These are phyloP conservation scores for Corynespora cassiicola DNA, from an alignment of 2,329 filamentous ascomycete genomes.

Conservation along the genomic window DNA sequence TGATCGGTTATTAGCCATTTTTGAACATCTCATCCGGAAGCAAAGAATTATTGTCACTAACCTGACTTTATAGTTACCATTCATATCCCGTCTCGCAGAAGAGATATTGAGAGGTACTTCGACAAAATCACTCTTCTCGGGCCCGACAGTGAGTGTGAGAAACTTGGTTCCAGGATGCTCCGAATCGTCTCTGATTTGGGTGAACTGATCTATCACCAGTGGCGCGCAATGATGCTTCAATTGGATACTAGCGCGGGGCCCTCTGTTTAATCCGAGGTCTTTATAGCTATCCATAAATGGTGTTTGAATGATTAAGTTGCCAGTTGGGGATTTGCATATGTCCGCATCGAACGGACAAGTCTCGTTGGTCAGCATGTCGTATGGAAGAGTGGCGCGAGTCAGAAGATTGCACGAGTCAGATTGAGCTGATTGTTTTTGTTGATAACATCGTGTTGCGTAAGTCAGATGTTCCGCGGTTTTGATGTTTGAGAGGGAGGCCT, in stretches of 20 bases:
- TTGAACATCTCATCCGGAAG: neutral
- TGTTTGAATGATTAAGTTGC: conserved; percentile 21
- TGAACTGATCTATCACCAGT: conserved; percentile 8
- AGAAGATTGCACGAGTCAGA: conserved; percentile 7
- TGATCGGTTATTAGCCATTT: conserved; percentile 3
- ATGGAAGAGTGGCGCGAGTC: conserved; percentile 4
- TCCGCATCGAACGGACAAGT: conserved; percentile 16
- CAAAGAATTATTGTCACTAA: neutral
- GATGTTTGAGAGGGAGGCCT: conserved; percentile 42
- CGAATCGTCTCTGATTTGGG: neutral
- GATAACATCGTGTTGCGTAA: conserved; percentile 19
- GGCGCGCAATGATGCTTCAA: conserved; percentile 12
- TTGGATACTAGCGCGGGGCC: conserved; percentile 10
- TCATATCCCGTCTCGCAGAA: neutral
- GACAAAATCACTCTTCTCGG: neutral
- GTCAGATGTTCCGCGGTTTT: conserved; percentile 23
- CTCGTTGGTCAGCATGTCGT: conserved; percentile 7
- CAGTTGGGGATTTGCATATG: conserved; percentile 9
- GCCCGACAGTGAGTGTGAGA: conserved; percentile 1
- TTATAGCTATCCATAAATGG: conserved; percentile 22
- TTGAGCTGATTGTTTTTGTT: neutral
- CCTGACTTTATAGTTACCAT: neutral
- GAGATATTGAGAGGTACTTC: neutral
- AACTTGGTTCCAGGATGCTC: conserved; percentile 1
- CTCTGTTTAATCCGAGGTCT: conserved; percentile 26